phyloP scores from a whole-genome alignment of 352 stramenopile species.

The Thraustotheca clavata region DNA sequence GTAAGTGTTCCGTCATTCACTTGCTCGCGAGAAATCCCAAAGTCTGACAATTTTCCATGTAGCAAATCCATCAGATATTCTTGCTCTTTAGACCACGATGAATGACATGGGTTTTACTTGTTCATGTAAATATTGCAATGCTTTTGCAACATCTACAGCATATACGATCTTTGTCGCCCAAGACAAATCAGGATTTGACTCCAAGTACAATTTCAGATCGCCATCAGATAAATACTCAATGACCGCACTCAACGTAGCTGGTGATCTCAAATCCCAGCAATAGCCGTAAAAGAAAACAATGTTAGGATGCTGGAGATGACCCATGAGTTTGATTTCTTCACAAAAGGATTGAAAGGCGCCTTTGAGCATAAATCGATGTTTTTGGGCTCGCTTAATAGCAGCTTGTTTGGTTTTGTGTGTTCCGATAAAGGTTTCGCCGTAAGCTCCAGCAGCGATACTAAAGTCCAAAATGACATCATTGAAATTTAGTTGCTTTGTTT shows the following conservation, averaged over 20 bases:
- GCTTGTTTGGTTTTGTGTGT: background rate
- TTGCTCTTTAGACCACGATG: conserved; percentile 40
- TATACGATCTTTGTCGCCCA: conserved; percentile 25
- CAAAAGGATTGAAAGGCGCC: conserved; percentile 44
- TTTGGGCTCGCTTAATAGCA: conserved; percentile 10
- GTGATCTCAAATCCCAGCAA: conserved; percentile 36
- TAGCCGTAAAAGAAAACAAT: conserved; percentile 43
- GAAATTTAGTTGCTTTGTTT: background rate
- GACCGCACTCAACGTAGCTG: conserved; percentile 33
- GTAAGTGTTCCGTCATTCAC: conserved; percentile 17
- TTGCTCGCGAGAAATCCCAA: conserved; percentile 34
- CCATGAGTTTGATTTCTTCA: conserved; percentile 43
- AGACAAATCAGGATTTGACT: conserved; percentile 19
- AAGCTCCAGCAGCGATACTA: background rate
- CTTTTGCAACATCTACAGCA: conserved; percentile 31
- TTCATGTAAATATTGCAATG: conserved; percentile 37
- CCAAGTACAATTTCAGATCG: conserved; percentile 38
- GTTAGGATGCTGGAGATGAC: conserved; percentile 39
- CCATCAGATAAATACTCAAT: conserved; percentile 43
- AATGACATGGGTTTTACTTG: conserved; percentile 26
- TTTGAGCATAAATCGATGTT: conserved; percentile 26
- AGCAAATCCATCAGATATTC: conserved; percentile 34
- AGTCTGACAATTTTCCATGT: conserved; percentile 38
- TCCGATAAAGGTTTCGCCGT: conserved; percentile 4
- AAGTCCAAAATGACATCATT: background rate